Evolutionary conservation across 352 stramenopile species (phyloP).

Genomic region (Phytophthora tubulina): DNA sequence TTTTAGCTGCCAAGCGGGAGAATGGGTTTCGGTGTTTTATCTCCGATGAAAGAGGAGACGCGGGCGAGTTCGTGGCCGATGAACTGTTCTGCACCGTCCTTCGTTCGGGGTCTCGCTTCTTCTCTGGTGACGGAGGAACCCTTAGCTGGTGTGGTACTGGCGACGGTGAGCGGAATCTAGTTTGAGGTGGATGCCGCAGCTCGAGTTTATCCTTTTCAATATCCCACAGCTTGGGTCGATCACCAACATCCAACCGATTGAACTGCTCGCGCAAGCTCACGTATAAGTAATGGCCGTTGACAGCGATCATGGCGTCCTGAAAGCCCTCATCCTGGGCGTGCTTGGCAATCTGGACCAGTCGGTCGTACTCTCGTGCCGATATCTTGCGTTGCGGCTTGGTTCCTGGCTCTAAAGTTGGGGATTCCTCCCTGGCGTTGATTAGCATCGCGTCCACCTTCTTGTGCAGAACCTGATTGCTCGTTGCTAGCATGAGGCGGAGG

Average conservation of each 20-base stretch:
- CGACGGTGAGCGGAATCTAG: conserved; percentile 34
- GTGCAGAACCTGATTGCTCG: conserved; percentile 54
- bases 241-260: conserved; percentile 37
- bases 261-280: conserved; percentile 48
- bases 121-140: conserved; percentile 32
- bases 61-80: background rate
- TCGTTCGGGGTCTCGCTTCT: conserved; percentile 33
- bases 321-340: conserved; percentile 49
- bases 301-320: conserved; percentile 51
- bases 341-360: conserved; percentile 58
- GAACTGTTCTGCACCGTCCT: conserved; percentile 15
- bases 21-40: conserved; percentile 39
- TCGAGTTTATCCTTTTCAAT: conserved; percentile 42
- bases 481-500: conserved; percentile 49
- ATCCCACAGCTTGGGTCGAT: conserved; percentile 43
- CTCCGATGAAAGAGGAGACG: conserved; percentile 5
- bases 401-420: background rate
- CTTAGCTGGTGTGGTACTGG: conserved; percentile 7
- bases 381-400: conserved; percentile 28
- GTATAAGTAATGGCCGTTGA: conserved; percentile 52
- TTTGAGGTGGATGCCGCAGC: conserved; percentile 16
- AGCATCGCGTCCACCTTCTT: conserved; percentile 57
- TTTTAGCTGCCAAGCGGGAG: conserved; percentile 44
- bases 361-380: conserved; percentile 42
- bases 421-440: conserved; percentile 28